Conservation (phyloP, 306 rosid genomes). For the Carpinus fangiana region DNA sequence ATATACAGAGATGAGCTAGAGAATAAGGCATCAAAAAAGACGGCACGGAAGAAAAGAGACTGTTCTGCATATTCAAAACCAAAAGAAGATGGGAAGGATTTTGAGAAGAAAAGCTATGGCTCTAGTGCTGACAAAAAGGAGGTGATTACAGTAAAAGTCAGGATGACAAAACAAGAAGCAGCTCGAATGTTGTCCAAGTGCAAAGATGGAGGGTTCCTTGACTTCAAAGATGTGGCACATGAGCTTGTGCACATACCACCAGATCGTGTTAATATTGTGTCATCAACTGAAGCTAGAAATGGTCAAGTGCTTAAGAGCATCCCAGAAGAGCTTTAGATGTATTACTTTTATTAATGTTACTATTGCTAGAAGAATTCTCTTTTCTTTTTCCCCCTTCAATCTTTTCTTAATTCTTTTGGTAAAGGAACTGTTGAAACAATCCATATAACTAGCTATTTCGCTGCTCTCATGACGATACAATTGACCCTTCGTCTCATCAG, state of each 20-base stretch:
- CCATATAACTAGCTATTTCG: too few relatives aligned
- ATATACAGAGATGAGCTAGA: constrained; percentile 55
- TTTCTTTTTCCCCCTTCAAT: too few relatives aligned
- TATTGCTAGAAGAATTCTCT: too few relatives aligned
- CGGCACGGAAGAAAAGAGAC: constrained; percentile 28
- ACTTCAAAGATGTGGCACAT: constrained; percentile 49
- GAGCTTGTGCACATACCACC: constrained; percentile 40
- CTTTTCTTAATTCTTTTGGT: too few relatives aligned
- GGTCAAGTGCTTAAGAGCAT: constrained; percentile 15
- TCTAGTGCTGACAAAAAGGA: constrained; percentile 4
- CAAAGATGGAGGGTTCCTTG: constrained; percentile 59
- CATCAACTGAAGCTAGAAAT: neutral
- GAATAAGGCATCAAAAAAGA: constrained; percentile 23
- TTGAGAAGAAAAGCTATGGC: constrained; percentile 2
- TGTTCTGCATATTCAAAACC: constrained; percentile 37
- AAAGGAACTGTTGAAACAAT: too few relatives aligned
- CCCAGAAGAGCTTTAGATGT: constrained; percentile 27
- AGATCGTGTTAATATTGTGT: constrained; percentile 28
- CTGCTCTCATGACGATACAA: too few relatives aligned
- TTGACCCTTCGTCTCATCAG: too few relatives aligned
- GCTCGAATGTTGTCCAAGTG: constrained; percentile 50
- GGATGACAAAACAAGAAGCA: constrained; percentile 75
- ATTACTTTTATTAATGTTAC: neutral
- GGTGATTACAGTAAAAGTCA: constrained; percentile 56
- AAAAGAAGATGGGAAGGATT: constrained; percentile 31